These are phyloP conservation scores for Boehmeria nivea DNA, from an alignment of 306 rosid genomes.

Conservation along the genomic window DNA sequence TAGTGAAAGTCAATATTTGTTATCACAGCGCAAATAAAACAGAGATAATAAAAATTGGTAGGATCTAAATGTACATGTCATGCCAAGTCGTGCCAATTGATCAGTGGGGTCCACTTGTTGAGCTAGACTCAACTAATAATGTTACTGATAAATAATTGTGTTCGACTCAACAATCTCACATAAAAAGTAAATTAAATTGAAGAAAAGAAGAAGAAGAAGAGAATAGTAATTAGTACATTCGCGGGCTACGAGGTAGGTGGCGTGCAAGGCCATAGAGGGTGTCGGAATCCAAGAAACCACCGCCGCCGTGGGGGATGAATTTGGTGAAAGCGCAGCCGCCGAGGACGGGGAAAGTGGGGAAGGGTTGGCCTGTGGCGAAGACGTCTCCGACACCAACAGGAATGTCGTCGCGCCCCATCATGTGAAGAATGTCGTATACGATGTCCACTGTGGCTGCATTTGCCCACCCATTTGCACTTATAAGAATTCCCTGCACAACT, in stretches of 20 bases:
- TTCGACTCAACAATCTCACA: no score
- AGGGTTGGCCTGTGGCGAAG: constrained; percentile 40
- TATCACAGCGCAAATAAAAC: no score
- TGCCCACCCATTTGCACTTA: constrained; percentile 62
- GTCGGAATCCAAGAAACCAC: constrained; percentile 59
- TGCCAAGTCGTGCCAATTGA: no score
- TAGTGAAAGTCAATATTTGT: no score
- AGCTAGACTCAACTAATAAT: no score
- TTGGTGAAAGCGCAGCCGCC: constrained; percentile 43
- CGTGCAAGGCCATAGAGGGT: constrained; percentile 63
- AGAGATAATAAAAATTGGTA: no score
- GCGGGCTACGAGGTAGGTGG: constrained; percentile 51
- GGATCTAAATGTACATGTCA: no score
- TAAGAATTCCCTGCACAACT: constrained; percentile 42
- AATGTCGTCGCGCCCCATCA: constrained; percentile 71
- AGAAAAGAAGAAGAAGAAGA: background rate
- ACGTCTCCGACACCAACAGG: constrained; percentile 49
- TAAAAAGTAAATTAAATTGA: no score
- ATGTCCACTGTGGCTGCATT: constrained; percentile 55
- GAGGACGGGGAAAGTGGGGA: constrained; percentile 22
- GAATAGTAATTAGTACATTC: constrained; percentile 36
- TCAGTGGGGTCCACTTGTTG: no score
- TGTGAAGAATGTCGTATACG: constrained; percentile 52
- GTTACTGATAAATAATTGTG: no score
- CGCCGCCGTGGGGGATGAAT: constrained; percentile 54